Evolutionary conservation across 805 yeast species (phyloP).

Genomic region (Wickerhamomyces tratensis): DNA sequence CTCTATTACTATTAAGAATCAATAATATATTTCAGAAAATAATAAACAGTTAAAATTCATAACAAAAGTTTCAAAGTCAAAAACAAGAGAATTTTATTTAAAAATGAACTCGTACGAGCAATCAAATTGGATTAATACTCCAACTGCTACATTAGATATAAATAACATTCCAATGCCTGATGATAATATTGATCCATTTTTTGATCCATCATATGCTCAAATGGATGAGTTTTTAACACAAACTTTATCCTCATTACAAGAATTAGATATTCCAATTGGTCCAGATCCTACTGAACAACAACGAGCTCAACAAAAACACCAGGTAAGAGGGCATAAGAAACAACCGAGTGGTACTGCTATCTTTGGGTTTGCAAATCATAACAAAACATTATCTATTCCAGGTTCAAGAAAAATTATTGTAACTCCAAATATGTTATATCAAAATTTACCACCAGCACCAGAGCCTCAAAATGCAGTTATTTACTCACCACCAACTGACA

Average conservation of each 20-base stretch:
- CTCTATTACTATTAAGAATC: no score
- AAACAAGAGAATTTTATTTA: no score
- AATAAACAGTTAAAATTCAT: no score
- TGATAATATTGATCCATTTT: constrained; percentile 39
- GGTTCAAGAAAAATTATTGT: constrained; percentile 25
- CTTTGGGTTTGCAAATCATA: constrained; percentile 63
- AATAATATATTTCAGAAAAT: no score
- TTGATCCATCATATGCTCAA: constrained; percentile 39
- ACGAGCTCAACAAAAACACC: constrained; percentile 6
- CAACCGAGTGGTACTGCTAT: constrained; percentile 74
- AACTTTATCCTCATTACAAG: constrained; percentile 46
- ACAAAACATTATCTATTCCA: constrained; percentile 50
- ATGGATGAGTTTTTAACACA: constrained; percentile 48
- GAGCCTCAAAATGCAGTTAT: constrained; percentile 11
- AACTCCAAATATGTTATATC: constrained; percentile 11
- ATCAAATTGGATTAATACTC: no score
- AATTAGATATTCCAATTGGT: constrained; percentile 49
- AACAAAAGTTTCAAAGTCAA: no score
- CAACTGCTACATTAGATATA: no score
- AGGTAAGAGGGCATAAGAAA: constrained; percentile 35
- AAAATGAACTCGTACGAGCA: no score
- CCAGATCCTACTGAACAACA: constrained; percentile 5
- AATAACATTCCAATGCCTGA: constrained; percentile 36
- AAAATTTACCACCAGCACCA: constrained; percentile 3
- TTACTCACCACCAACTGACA: constrained; percentile 25